Percentiles rank a stretch among this genome's conserved stretches.
These are phyloP conservation scores for Choiromyces venosus DNA, from an alignment of 495 filamentous ascomycete genomes.

Conservation along the genomic window DNA sequence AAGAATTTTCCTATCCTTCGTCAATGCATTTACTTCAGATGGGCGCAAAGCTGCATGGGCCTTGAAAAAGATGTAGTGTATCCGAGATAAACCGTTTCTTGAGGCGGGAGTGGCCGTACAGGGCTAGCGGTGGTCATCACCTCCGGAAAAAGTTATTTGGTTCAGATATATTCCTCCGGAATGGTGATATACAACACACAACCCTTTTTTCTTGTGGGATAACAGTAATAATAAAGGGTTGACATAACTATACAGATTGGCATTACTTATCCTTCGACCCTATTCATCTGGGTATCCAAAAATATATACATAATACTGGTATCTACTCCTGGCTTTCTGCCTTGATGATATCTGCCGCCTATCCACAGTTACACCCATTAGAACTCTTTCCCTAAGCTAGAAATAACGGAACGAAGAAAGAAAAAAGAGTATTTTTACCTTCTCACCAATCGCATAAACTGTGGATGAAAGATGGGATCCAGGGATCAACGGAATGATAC, in stretches of 20 bases:
- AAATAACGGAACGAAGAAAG: background rate
- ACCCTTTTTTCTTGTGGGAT: background rate
- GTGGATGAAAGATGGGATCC: conserved; percentile 51
- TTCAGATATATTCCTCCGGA: no score
- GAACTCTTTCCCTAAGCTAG: background rate
- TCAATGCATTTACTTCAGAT: no score
- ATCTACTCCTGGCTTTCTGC: conserved; percentile 1
- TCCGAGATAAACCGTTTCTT: no score
- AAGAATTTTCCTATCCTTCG: no score
- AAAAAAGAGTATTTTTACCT: conserved; percentile 40
- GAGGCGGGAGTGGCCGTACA: no score
- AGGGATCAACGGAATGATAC: conserved; percentile 55
- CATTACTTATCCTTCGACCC: background rate
- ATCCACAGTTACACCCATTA: conserved; percentile 14
- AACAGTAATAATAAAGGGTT: background rate
- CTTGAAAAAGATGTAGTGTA: no score
- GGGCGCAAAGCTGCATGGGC: no score
- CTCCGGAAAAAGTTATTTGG: no score
- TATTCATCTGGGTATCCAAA: background rate
- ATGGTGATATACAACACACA: background rate
- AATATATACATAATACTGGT: background rate
- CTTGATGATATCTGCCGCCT: conserved; percentile 47
- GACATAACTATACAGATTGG: background rate
- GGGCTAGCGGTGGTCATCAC: no score
- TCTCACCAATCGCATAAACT: conserved; percentile 58